A percentile compares a stretch with the other conserved stretches of the same genome.
Conservation (phyloP, 2,329 filamentous ascomycete species). For the Diaporthe sp. region DNA sequence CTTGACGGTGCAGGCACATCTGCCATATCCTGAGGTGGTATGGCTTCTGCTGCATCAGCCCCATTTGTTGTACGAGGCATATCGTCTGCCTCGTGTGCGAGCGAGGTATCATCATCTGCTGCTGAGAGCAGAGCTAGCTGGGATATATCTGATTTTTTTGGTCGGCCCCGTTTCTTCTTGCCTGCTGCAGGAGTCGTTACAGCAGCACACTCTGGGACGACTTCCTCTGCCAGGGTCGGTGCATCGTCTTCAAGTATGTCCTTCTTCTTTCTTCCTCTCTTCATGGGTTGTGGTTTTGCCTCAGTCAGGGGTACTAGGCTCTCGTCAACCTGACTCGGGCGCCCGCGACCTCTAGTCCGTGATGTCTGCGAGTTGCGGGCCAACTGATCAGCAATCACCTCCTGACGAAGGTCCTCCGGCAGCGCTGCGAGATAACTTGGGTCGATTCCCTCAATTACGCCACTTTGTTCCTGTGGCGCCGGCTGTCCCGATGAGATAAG, state of each 20-base stretch:
- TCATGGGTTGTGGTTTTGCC: slow-evolving; percentile 39
- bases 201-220: slow-evolving; percentile 25
- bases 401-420: slow-evolving; percentile 30
- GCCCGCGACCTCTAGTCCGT: slow-evolving; percentile 34
- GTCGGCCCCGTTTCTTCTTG: slow-evolving; percentile 54
- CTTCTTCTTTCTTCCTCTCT: slow-evolving; percentile 45
- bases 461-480: not conserved
- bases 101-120: not conserved
- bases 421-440: slow-evolving; percentile 30
- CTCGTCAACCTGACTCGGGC: not conserved
- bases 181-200: slow-evolving; percentile 3
- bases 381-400: slow-evolving; percentile 29
- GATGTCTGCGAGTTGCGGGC: slow-evolving; percentile 26
- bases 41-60: not conserved
- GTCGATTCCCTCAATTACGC: slow-evolving; percentile 18
- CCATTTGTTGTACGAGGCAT: not conserved
- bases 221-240: not conserved
- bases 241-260: slow-evolving; percentile 23
- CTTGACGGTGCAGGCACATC: not conserved
- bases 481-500: slow-evolving; percentile 21
- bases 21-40: not conserved
- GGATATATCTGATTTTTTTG: slow-evolving; percentile 48
- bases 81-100: slow-evolving; percentile 3
- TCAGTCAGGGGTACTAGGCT: not conserved
- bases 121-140: slow-evolving; percentile 28